Evolutionary conservation across 2,329 filamentous ascomycete species (phyloP).

Genomic region (Fusarium sp.): DNA sequence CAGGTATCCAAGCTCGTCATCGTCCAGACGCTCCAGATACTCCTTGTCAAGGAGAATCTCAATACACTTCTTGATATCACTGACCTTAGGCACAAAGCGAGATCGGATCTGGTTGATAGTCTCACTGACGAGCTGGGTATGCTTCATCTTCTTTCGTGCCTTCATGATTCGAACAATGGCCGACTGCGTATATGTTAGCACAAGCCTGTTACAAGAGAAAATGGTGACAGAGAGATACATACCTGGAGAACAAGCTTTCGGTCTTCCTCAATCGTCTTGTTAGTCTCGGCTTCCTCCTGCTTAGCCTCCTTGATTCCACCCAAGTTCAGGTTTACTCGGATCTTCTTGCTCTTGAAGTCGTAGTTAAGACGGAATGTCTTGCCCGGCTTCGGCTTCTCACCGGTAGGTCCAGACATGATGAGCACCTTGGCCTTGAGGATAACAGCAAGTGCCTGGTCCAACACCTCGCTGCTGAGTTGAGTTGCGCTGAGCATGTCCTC

Average conservation of each 20-base stretch:
- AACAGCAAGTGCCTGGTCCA: conserved; percentile 87
- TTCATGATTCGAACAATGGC: conserved; percentile 99
- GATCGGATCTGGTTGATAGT: conserved; percentile 95
- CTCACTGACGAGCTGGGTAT: conserved; percentile 91
- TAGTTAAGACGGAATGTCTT: conserved; percentile 89
- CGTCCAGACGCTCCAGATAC: conserved; percentile 94
- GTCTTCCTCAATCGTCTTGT: conserved; percentile 99
- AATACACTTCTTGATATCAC: conserved; percentile 99
- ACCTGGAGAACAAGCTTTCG: conserved; percentile 97
- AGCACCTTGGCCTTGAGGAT: conserved; percentile 95
- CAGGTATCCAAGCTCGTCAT: conserved; percentile 93
- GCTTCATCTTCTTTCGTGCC: conserved; percentile 98
- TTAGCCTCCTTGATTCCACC: conserved; percentile 95
- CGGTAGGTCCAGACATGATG: conserved; percentile 72
- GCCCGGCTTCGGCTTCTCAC: conserved; percentile 78
- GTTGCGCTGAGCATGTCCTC: conserved; percentile 88
- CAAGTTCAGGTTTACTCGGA: conserved; percentile 95
- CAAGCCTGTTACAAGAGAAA: background rate
- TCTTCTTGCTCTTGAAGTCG: conserved; percentile 98
- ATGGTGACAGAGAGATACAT: conserved; percentile 49
- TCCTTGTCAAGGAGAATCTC: conserved; percentile 99
- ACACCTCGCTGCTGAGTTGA: conserved; percentile 79
- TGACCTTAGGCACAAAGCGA: conserved; percentile 91
- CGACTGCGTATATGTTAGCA: conserved; percentile 69
- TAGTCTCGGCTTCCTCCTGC: conserved; percentile 95